phyloP scores from a whole-genome alignment of 305 asterid species.

The Fraxinus baroniana region DNA sequence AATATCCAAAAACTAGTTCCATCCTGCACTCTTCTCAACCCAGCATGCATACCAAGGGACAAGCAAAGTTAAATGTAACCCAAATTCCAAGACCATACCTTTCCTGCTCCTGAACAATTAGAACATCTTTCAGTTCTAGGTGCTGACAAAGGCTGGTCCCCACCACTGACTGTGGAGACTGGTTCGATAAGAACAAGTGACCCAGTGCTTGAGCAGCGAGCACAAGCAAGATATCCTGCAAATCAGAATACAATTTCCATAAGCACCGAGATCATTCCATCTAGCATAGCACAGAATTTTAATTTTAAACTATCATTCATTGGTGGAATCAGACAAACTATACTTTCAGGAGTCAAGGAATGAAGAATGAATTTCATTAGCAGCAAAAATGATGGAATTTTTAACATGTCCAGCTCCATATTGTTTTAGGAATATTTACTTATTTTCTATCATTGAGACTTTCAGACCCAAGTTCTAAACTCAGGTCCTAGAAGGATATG shows the following conservation, averaged over 20 bases:
- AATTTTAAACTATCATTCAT: neutral
- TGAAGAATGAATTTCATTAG: neutral
- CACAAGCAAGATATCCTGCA: slow-evolving; percentile 96
- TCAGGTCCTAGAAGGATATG: neutral
- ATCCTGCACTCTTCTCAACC: neutral
- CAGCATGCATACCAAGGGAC: neutral
- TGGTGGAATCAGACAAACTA: neutral
- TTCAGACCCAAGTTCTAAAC: neutral
- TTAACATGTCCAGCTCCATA: neutral
- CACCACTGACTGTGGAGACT: slow-evolving; percentile 50
- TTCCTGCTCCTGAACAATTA: slow-evolving; percentile 89
- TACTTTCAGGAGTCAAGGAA: neutral
- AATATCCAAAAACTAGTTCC: neutral
- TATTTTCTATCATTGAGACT: neutral
- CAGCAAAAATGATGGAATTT: neutral
- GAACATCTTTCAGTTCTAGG: slow-evolving; percentile 88
- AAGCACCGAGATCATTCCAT: slow-evolving; percentile 3
- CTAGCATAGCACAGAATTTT: neutral
- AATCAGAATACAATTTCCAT: slow-evolving; percentile 15
- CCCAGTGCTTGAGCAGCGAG: slow-evolving; percentile 86
- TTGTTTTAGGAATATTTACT: neutral
- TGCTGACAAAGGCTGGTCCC: slow-evolving; percentile 55
- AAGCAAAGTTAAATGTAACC: neutral
- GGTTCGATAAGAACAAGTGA: slow-evolving; percentile 79
- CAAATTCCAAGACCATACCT: slow-evolving; percentile 42